A percentile compares a stretch with the other conserved stretches of the same genome.
These are phyloP conservation scores for Coprinellus micaceus DNA, from an alignment of 768 basidiomycete species.

Conservation along the genomic window DNA sequence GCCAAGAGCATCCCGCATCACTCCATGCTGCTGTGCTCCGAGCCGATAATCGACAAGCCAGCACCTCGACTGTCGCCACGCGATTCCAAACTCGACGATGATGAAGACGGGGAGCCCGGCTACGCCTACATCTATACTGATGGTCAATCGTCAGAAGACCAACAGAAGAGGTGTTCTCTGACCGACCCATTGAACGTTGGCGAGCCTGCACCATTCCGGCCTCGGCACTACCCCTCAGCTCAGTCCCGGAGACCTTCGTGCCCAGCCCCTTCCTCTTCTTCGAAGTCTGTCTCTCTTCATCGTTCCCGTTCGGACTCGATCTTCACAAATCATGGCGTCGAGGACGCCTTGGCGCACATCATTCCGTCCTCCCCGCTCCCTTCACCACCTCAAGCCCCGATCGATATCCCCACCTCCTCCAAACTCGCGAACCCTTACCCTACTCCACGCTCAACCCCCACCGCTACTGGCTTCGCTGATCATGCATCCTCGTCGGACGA, in stretches of 20 bases:
- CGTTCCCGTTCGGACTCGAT: not conserved
- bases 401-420: constrained; percentile 7
- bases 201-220: constrained; percentile 1
- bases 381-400: constrained; percentile 2
- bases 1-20: constrained; percentile 1
- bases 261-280: not conserved
- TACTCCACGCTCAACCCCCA: constrained; percentile 11
- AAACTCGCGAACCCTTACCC: constrained; percentile 10
- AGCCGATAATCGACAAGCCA: not conserved
- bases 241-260: not conserved
- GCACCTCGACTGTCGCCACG: not conserved
- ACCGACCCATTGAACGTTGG: constrained; percentile 10
- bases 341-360: not conserved
- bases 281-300: not conserved
- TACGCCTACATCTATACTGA: constrained; percentile 11
- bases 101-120: constrained; percentile 6
- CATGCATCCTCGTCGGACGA: not conserved
- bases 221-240: not conserved
- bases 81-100: constrained; percentile 9
- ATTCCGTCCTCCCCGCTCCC: not conserved
- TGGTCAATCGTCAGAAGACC: not conserved
- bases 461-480: constrained; percentile 2
- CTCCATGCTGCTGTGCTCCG: constrained; percentile 2
- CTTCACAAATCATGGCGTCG: constrained; percentile 5
- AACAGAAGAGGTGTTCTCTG: not conserved